Conservation (phyloP, 345 rosid species). For the Gossypium sturtianum region DNA sequence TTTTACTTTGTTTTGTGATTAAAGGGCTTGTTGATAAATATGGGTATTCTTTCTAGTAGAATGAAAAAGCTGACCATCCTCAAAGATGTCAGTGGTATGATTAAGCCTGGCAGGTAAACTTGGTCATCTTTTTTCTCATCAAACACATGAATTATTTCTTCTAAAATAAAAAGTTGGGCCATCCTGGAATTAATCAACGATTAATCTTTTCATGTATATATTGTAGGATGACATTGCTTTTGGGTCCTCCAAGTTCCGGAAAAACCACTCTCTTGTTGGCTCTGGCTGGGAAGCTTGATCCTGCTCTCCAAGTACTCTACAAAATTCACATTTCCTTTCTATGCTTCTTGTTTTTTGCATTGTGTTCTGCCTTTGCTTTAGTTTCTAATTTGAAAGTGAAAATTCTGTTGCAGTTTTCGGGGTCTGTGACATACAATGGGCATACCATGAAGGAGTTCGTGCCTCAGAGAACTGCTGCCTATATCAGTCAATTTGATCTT, state of each 20-base stretch:
- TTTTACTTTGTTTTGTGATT: background rate
- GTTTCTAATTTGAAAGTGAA: background rate
- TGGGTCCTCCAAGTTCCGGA: conserved; percentile 17
- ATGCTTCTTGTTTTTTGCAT: background rate
- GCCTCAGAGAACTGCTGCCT: conserved; percentile 33
- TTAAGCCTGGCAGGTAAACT: conserved; percentile 4
- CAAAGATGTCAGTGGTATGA: background rate
- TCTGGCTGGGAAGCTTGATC: conserved; percentile 33
- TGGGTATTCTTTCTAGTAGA: background rate
- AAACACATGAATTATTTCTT: background rate
- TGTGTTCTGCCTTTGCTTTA: background rate
- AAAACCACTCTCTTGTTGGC: conserved; percentile 10
- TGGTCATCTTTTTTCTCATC: background rate
- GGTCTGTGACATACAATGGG: conserved; percentile 54
- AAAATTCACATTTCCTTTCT: conserved; percentile 1
- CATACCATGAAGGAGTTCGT: conserved; percentile 40
- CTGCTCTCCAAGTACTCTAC: conserved; percentile 44
- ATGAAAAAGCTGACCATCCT: background rate
- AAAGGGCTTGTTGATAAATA: background rate
- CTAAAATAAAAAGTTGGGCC: background rate
- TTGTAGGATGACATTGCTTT: conserved; percentile 14
- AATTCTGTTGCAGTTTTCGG: background rate
- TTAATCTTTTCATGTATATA: background rate
- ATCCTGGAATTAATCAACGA: background rate
- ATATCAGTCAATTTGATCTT: conserved; percentile 68